Conservation (phyloP, 331 rosid genomes). For the Malus hybrid region DNA sequence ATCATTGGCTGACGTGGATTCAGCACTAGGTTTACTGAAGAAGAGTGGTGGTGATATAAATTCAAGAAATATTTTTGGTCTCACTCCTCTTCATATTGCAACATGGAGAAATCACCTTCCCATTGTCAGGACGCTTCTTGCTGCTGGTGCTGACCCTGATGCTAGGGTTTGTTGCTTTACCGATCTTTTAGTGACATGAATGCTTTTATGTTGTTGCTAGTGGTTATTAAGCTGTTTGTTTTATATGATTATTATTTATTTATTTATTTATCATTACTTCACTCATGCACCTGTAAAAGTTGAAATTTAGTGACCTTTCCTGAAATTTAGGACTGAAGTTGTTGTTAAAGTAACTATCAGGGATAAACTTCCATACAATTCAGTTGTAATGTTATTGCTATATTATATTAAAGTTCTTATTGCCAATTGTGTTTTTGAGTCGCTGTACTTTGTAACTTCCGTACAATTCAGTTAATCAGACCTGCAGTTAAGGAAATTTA, state of each 20-base stretch:
- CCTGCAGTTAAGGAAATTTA: too few species aligned
- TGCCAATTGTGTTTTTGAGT: too few species aligned
- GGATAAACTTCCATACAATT: too few species aligned
- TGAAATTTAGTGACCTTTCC: background rate
- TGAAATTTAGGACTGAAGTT: too few species aligned
- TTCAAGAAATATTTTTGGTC: slow-evolving; percentile 62
- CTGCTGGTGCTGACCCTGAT: slow-evolving; percentile 94
- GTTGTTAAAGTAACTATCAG: too few species aligned
- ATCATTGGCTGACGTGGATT: slow-evolving; percentile 63
- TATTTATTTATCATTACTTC: too few species aligned
- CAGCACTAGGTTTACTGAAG: slow-evolving; percentile 54
- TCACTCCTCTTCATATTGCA: slow-evolving; percentile 93
- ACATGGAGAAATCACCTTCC: slow-evolving; percentile 94
- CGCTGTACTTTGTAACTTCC: too few species aligned
- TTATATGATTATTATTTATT: background rate
- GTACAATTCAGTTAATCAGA: too few species aligned
- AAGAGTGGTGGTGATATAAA: slow-evolving; percentile 79
- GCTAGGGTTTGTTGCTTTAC: slow-evolving; percentile 63
- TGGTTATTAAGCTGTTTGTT: background rate
- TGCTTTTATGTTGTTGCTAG: background rate
- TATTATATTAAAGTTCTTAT: too few species aligned
- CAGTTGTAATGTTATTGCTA: too few species aligned
- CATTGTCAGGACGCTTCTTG: slow-evolving; percentile 78
- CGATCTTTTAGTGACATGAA: background rate
- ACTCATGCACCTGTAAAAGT: background rate